Conservation (phyloP, 2,329 filamentous ascomycete species). For the Alternaria hordeiaustralica region DNA sequence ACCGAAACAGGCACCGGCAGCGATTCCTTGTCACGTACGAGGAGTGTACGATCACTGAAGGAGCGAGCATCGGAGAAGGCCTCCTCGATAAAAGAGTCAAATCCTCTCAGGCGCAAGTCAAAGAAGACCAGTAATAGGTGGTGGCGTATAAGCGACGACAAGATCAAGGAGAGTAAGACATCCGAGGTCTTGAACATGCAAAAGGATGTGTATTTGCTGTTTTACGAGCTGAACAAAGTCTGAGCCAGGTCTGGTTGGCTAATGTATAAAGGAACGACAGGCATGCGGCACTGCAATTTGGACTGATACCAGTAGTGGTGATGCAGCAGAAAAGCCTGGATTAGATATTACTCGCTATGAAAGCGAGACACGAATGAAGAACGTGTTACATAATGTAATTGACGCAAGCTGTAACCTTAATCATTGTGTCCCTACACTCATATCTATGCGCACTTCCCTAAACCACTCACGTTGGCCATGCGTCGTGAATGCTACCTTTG, state of each 20-base stretch:
- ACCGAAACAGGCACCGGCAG: constrained; percentile 17
- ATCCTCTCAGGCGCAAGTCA: constrained; percentile 58
- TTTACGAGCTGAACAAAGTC: constrained; percentile 80
- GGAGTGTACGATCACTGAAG: constrained; percentile 38
- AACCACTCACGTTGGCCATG: background rate
- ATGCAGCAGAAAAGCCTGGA: background rate
- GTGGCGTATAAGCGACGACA: constrained; percentile 99
- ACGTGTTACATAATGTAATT: background rate
- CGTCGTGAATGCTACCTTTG: background rate
- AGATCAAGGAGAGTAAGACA: constrained; percentile 92
- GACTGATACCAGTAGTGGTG: background rate
- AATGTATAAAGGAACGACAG: background rate
- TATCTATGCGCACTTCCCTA: background rate
- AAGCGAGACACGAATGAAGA: background rate
- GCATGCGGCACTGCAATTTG: background rate
- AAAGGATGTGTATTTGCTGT: constrained; percentile 92
- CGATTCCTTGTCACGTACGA: constrained; percentile 31
- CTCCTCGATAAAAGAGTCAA: constrained; percentile 54
- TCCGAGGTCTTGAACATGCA: constrained; percentile 91
- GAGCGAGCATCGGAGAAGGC: constrained; percentile 41
- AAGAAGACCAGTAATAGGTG: constrained; percentile 75
- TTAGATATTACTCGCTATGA: constrained; percentile 1
- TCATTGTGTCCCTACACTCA: too few species aligned
- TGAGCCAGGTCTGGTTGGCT: background rate
- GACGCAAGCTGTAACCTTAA: too few species aligned